A percentile compares a stretch with the other conserved stretches of the same genome.
These are phyloP conservation scores for Aquanectria penicillioides DNA, from an alignment of 2,329 filamentous ascomycete genomes.

Conservation along the genomic window DNA sequence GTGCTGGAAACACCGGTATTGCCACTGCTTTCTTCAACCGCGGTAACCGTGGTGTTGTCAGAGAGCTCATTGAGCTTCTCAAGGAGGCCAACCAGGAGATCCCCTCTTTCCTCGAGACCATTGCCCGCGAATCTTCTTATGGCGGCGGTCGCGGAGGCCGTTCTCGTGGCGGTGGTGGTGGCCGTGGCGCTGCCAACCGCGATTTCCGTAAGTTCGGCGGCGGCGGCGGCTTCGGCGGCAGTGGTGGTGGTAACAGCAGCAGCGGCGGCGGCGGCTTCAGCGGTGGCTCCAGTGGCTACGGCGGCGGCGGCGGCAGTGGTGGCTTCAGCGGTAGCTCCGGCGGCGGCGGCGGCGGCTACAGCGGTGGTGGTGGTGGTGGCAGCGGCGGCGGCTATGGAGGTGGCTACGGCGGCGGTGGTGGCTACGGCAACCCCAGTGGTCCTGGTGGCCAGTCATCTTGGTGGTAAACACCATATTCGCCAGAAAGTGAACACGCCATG, in stretches of 20 bases:
- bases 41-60: conserved; percentile 96
- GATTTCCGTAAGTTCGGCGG: conserved; percentile 88
- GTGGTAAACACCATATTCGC: conserved; percentile 62
- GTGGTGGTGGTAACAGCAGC: conserved; percentile 50
- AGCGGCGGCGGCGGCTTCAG: conserved; percentile 55
- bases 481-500: conserved; percentile 16
- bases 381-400: conserved; percentile 53
- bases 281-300: conserved; percentile 52
- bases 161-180: conserved; percentile 65
- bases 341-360: conserved; percentile 52
- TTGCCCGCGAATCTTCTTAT: conserved; percentile 92
- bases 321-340: conserved; percentile 43
- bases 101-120: conserved; percentile 93
- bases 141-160: conserved; percentile 72
- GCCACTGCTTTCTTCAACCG: conserved; percentile 99
- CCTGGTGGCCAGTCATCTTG: conserved; percentile 73
- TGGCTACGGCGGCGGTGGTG: conserved; percentile 66
- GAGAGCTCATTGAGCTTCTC: conserved; percentile 94
- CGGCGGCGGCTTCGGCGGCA: conserved; percentile 58
- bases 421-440: conserved; percentile 76
- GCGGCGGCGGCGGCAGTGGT: conserved; percentile 48
- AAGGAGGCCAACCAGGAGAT: conserved; percentile 99
- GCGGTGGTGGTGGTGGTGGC: conserved; percentile 55
- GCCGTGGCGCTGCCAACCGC: conserved; percentile 79
- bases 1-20: conserved; percentile 98